Percentiles rank a stretch among this genome's conserved stretches.
Evolutionary conservation across 1,139 yeast species (phyloP).

Genomic region (Candida gigantensis): DNA sequence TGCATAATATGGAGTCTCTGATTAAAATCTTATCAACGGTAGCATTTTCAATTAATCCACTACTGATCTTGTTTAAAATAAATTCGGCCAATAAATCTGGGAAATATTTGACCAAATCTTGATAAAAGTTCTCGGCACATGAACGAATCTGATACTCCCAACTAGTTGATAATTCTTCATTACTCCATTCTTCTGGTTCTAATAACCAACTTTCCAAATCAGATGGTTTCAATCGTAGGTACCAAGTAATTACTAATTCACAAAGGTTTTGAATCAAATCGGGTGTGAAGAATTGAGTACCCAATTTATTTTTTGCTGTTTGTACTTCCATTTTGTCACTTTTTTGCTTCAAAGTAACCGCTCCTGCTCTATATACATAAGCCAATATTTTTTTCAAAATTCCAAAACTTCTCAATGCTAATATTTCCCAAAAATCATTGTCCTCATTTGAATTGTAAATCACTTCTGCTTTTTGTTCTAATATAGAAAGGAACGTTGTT

Average conservation of each 20-base stretch:
- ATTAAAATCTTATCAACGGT: constrained; percentile 54
- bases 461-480: constrained; percentile 62
- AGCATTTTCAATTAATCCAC: constrained; percentile 39
- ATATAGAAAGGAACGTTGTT: constrained; percentile 54
- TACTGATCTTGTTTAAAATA: constrained; percentile 63
- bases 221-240: constrained; percentile 66
- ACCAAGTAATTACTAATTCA: constrained; percentile 69
- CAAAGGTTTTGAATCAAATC: constrained; percentile 58
- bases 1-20: constrained; percentile 80
- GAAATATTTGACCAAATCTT: constrained; percentile 68
- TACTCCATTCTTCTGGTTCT: constrained; percentile 93
- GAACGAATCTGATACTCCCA: constrained; percentile 87
- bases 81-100: constrained; percentile 62
- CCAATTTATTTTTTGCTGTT: constrained; percentile 53
- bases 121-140: constrained; percentile 84
- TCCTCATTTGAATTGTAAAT: constrained; percentile 58
- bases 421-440: constrained; percentile 69
- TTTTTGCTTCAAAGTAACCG: constrained; percentile 62
- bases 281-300: constrained; percentile 57
- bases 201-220: constrained; percentile 80
- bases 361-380: constrained; percentile 65
- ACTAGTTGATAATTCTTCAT: constrained; percentile 72
- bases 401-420: constrained; percentile 69
- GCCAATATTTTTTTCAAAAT: constrained; percentile 66
- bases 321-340: constrained; percentile 64